Base-by-base conservation (phyloP, 768 basidiomycete genomes). In the Gloeopeniophorella convolvens region DNA sequence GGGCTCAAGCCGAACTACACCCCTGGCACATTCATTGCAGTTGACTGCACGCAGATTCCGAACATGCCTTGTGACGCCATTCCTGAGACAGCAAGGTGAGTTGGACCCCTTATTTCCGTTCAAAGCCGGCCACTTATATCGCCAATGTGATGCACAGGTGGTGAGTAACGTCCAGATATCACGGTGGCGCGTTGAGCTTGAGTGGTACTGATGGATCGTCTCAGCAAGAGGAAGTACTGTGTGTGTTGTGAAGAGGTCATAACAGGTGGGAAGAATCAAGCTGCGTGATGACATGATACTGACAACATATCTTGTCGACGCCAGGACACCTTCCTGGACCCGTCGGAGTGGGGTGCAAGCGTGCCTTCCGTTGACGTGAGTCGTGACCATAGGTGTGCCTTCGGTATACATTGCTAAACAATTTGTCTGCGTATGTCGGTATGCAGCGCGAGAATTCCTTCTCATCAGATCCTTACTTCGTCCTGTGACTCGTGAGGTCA, bases 181-280 rank as follows among this genome's bases (percentile, higher is more conserved):
- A n/a, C n/a, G n/a, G n/a, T n/a, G n/a, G n/a, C n/a, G n/a, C n/a
- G n/a, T n/a, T n/a, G n/a, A n/a, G n/a, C n/a, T n/a, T n/a, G n/a
- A n/a, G n/a, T n/a, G n/a, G n/a, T 23, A 11, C n/a, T 10, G 6
- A 37, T 13, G 24, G 4, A 11, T 5, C 18, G 18, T 12, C n/a
- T 6, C 3, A 54, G 52, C 28, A 30, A 28, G 34, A 48, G 42
- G 24, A 54, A 54, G 46, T 54, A 54, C 40, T 54, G 52, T 36
- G 52, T 54, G 41, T 54, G 52, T 10, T 54, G 52, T 20, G 52
- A 54, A 18, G 21, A 48, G 21, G 42, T 54, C 7, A 43, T 54
- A 23, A 44, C 28, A 5, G 52, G 46, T n/a, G n/a, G n/a, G n/a
- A n/a, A n/a, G n/a, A n/a, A n/a, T n/a, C 42, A 20, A 39, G 52